Base-by-base conservation (phyloP, 1,284 basidiomycete genomes). In the Lentinus polychrous region DNA sequence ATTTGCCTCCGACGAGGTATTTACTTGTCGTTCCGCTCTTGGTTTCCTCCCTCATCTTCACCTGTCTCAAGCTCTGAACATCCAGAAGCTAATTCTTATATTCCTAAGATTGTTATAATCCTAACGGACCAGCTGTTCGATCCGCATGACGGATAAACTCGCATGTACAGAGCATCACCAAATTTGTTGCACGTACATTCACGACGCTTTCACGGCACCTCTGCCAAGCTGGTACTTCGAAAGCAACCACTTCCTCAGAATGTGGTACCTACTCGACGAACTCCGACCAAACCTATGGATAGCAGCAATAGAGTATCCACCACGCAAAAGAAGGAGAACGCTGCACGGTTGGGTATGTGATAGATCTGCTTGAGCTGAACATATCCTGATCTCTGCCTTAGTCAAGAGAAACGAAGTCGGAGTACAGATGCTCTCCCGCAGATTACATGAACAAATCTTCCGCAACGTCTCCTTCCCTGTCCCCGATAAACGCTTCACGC, bases 351-450 rank as follows among this genome's bases (percentile, higher is more conserved):
- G 12, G 39, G 39, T 40, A 40, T 40, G 39, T 40, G n/a, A 5
- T 40, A 8, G 7, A n/a, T 43, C 20, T 4, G 4, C 12, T 27
- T 27, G 11, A 17, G 20, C 22, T 41, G 18, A 31, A 23, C 11
- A 44, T 33, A 44, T 5, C 22, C 23, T 23, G 15, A 35, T 18
- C 34, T 49, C 36, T 39, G 17, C 34, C 31, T 8, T 36, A 82
- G 78, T 74, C 46, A 81, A 83, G 62, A 79, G 91, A 46, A 97
- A 96, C 60, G 80, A 90, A 55, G 76, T 94, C 31, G 94, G 94
- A 15, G 94, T 98, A 2, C 94, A 99, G 64, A 79, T 98, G 44
- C 80, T 99, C 27, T 91, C 93, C 2, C 76, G 81, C 4, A 70
- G 72, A 23, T 68, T 97, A 14, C 93, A 95, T 65, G 62, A 72